Evolutionary conservation across 2,329 filamentous ascomycete species (phyloP), one percentile per base, ranked within the genome.

Genomic region (Cercospora janseana): DNA sequence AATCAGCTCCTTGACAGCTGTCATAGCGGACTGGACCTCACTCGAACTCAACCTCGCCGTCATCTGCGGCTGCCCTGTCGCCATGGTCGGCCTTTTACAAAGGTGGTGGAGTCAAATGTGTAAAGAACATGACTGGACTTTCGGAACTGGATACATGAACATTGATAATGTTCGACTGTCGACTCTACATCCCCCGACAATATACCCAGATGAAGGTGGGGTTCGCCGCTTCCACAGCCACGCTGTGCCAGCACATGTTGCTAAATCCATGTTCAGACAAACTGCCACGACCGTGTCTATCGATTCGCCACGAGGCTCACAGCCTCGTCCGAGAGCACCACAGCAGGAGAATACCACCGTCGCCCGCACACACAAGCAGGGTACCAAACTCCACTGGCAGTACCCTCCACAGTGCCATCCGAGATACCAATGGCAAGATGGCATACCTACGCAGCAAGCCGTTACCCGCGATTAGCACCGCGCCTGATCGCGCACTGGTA

Each of bases 51-150:
- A 51, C 28, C 31, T 55, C 4, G 56, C 47, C 6, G 28, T 57
- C 24, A 52, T 54, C 23, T 57, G 51, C 43, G 51, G 54, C n/a
- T 57, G 56, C 49, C 42, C 57, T 21, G 51, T 54, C 3, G 40
- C 27, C 10, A 49, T 57, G 43, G 51, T 52, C 6, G 50, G 43
- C 5, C 34, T 51, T 3, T 15, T 52, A 21, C 48, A 52, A 29
- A 40, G 42, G 23, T 28, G 37, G 8, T 52, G 41, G 41, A 38
- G 28, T 23, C n/a, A 45, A 6, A 34, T 32, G 3, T 16, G 27
- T 23, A 46, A 28, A 29, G 35, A 28, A 16, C 24, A 24, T 7
- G 26, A 32, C 12, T 41, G 34, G 26, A 24, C 35, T 15, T 31
- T 9, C 6, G 18, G 34, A 16, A 26, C 23, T 8, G 40, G 27